These are phyloP conservation scores for Malus hybrid DNA, from an alignment of 331 rosid genomes.

Conservation along the genomic window DNA sequence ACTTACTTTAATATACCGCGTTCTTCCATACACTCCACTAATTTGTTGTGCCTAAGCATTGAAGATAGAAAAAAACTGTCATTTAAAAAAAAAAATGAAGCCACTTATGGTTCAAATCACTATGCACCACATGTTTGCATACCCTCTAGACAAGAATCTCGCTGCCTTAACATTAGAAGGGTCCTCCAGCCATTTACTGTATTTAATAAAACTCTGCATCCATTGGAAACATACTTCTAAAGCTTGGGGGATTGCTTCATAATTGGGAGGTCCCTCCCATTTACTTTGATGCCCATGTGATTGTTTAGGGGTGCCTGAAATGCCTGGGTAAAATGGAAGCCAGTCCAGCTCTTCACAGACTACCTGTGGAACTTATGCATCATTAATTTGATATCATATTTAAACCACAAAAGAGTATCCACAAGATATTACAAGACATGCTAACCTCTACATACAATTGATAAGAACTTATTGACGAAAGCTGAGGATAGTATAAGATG, in stretches of 20 bases:
- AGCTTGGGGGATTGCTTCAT: slow-evolving; percentile 65
- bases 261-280: slow-evolving; percentile 72
- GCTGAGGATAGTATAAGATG: slow-evolving; percentile 87
- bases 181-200: slow-evolving; percentile 81
- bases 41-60: slow-evolving; percentile 60
- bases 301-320: slow-evolving; percentile 43
- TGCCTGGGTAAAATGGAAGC: slow-evolving; percentile 89
- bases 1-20: slow-evolving; percentile 66
- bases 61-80: not conserved
- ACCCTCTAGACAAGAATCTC: slow-evolving; percentile 86
- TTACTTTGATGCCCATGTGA: slow-evolving; percentile 51
- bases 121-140: slow-evolving; percentile 21
- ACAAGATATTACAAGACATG: slow-evolving; percentile 11
- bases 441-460: slow-evolving; percentile 95
- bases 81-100: slow-evolving; percentile 2
- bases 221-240: slow-evolving; percentile 84
- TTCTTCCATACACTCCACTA: slow-evolving; percentile 71
- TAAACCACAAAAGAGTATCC: slow-evolving; percentile 12
- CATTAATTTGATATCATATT: slow-evolving; percentile 20
- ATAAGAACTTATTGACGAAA: slow-evolving; percentile 93
- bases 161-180: slow-evolving; percentile 95
- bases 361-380: slow-evolving; percentile 45
- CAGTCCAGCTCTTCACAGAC: slow-evolving; percentile 99
- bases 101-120: slow-evolving; percentile 14
- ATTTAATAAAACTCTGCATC: slow-evolving; percentile 88